A percentile compares a stretch with the other conserved stretches of the same genome.
Evolutionary conservation across 208 protist genomes (phyloP).

Genomic region (Leishmania turanica): DNA sequence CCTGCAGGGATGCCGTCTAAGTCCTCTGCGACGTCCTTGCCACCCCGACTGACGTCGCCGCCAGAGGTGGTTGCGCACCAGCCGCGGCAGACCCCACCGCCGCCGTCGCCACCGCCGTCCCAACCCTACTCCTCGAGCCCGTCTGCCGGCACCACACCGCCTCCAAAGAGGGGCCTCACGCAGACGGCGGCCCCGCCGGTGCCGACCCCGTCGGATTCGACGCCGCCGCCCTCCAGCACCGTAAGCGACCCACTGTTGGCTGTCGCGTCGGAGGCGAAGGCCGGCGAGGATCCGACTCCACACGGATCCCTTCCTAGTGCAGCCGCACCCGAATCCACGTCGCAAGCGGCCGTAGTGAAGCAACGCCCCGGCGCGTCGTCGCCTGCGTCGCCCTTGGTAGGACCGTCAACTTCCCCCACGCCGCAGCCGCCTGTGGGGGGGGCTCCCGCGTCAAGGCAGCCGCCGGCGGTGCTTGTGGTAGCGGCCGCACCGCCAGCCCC

Average conservation of each 20-base stretch:
- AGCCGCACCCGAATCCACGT: neutral
- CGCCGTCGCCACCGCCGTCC: neutral
- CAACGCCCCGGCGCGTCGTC: constrained; percentile 1
- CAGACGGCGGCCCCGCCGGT: neutral
- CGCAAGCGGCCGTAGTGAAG: constrained; percentile 11
- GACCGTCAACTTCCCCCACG: neutral
- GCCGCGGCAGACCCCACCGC: constrained; percentile 4
- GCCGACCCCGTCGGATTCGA: neutral
- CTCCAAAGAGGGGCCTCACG: neutral
- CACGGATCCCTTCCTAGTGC: neutral
- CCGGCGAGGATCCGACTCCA: constrained; percentile 12
- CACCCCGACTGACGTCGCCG: neutral
- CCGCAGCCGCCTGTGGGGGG: neutral
- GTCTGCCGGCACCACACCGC: neutral
- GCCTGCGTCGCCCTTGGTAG: neutral
- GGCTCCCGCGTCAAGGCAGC: neutral
- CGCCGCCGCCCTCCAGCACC: neutral
- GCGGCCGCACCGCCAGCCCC: neutral
- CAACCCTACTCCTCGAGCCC: neutral
- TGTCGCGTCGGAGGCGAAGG: constrained; percentile 8
- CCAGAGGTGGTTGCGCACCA: neutral
- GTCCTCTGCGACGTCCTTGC: neutral
- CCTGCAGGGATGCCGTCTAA: constrained; percentile 1
- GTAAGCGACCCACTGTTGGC: neutral
- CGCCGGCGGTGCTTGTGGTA: neutral